Conservation (phyloP, 1,284 basidiomycete genomes). For the Ustilago loliicola region DNA sequence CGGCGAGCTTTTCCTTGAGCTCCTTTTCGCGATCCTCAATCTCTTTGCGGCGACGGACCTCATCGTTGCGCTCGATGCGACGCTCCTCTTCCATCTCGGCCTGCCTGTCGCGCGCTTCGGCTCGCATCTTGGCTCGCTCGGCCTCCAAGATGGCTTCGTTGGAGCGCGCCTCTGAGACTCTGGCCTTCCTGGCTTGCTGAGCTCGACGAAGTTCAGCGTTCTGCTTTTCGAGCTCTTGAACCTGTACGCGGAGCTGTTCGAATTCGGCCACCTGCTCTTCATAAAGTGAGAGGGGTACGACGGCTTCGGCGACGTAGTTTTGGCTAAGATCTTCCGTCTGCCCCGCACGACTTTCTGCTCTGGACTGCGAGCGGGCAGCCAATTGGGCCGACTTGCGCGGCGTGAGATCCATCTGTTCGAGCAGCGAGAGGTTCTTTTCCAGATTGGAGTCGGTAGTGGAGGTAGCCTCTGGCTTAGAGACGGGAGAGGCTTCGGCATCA, state of each 20-base stretch:
- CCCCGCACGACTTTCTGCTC: slow-evolving; percentile 45
- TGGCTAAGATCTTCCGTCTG: slow-evolving; percentile 30
- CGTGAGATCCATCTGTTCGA: slow-evolving; percentile 58
- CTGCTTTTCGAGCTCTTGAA: slow-evolving; percentile 50
- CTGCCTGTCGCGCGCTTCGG: slow-evolving; percentile 75
- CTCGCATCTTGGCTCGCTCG: slow-evolving; percentile 73
- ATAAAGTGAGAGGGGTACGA: slow-evolving; percentile 63
- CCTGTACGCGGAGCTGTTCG: slow-evolving; percentile 65
- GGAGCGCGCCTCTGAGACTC: slow-evolving; percentile 41
- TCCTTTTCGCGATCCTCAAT: slow-evolving; percentile 54
- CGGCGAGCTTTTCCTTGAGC: slow-evolving; percentile 41
- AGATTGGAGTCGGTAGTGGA: slow-evolving; percentile 51
- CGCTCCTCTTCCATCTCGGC: slow-evolving; percentile 71
- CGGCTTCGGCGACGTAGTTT: slow-evolving; percentile 54
- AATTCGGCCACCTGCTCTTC: slow-evolving; percentile 69
- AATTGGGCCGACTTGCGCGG: slow-evolving; percentile 50
- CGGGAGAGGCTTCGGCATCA: slow-evolving; percentile 33
- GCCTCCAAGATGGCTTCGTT: slow-evolving; percentile 51
- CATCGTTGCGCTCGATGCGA: slow-evolving; percentile 58
- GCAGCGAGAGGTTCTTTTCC: slow-evolving; percentile 72
- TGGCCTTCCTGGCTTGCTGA: slow-evolving; percentile 44
- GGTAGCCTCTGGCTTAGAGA: slow-evolving; percentile 14
- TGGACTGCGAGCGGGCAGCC: slow-evolving; percentile 39
- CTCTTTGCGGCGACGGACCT: slow-evolving; percentile 59
- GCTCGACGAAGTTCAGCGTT: slow-evolving; percentile 46